Conservation (phyloP, 768 basidiomycete genomes). For the Leucosporidium scottii region DNA sequence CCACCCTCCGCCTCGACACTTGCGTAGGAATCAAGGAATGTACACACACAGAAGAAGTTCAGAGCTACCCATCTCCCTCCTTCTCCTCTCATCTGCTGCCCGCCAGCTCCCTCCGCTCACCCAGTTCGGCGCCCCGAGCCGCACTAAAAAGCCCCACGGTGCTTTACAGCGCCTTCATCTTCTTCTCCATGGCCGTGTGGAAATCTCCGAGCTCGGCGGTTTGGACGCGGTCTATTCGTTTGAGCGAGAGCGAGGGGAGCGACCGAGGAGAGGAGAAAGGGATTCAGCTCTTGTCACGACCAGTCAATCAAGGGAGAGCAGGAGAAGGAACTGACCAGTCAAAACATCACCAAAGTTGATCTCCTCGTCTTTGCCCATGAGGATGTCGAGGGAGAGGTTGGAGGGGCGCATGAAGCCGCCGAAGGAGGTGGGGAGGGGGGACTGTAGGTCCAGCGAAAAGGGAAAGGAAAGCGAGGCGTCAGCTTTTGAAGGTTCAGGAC, state of each 20-base stretch:
- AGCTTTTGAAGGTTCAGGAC: too few species aligned
- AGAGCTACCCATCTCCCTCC: too few species aligned
- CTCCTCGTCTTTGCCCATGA: slow-evolving; percentile 84
- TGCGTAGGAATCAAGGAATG: too few species aligned
- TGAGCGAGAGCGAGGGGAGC: too few species aligned
- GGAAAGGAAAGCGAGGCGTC: neutral
- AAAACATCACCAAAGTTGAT: slow-evolving; percentile 75
- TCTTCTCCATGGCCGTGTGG: slow-evolving; percentile 64
- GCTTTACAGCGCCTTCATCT: slow-evolving; percentile 36
- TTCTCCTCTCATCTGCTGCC: too few species aligned
- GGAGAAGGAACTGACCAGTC: slow-evolving; percentile 50
- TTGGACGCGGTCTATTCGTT: slow-evolving; percentile 51
- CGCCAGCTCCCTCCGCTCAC: too few species aligned
- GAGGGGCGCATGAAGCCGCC: slow-evolving; percentile 41
- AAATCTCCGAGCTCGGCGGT: slow-evolving; percentile 50
- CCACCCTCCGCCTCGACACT: too few species aligned
- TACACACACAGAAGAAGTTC: too few species aligned
- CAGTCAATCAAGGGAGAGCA: neutral
- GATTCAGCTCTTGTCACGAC: neutral
- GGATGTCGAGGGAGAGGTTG: slow-evolving; percentile 82
- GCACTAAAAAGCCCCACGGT: too few species aligned
- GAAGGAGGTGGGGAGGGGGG: neutral
- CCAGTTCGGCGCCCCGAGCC: too few species aligned
- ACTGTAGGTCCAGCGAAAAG: neutral
- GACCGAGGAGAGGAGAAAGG: too few species aligned